Conservation (phyloP, 2,329 filamentous ascomycete species). For the Penicillium sp. region DNA sequence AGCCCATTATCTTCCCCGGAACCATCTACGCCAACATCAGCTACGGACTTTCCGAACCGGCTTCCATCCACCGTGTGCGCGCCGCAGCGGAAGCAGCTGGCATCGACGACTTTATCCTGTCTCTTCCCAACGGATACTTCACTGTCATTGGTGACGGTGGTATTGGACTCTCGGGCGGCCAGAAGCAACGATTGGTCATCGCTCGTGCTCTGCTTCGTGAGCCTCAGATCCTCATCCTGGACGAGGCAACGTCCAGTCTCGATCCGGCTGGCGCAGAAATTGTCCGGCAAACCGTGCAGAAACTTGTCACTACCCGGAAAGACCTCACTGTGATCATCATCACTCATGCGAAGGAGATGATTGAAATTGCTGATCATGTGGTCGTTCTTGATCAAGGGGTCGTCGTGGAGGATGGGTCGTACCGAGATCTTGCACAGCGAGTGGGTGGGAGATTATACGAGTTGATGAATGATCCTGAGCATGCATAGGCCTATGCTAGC, state of each 20-base stretch:
- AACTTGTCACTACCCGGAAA: constrained; percentile 50
- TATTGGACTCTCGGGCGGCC: constrained; percentile 73
- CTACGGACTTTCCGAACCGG: constrained; percentile 68
- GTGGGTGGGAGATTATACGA: constrained; percentile 53
- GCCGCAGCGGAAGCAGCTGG: constrained; percentile 61
- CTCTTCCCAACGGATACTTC: constrained; percentile 70
- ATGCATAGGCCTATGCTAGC: not conserved
- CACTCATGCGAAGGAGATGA: constrained; percentile 84
- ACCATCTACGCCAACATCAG: constrained; percentile 61
- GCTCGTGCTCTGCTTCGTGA: constrained; percentile 74
- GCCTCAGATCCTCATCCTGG: constrained; percentile 75
- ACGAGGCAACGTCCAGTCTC: constrained; percentile 83
- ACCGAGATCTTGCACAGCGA: constrained; percentile 59
- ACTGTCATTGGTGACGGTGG: constrained; percentile 80
- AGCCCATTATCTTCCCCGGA: constrained; percentile 62
- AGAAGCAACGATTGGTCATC: constrained; percentile 79
- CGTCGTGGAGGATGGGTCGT: constrained; percentile 70
- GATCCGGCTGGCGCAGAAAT: constrained; percentile 69
- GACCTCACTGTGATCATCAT: constrained; percentile 75
- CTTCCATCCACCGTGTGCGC: constrained; percentile 51
- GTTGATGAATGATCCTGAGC: constrained; percentile 32
- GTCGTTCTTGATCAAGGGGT: constrained; percentile 71
- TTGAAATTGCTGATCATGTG: constrained; percentile 74
- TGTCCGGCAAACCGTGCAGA: constrained; percentile 65
- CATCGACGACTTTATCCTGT: constrained; percentile 75